These are phyloP conservation scores for Biancaea sappan DNA, from an alignment of 306 rosid species.

Conservation along the genomic window DNA sequence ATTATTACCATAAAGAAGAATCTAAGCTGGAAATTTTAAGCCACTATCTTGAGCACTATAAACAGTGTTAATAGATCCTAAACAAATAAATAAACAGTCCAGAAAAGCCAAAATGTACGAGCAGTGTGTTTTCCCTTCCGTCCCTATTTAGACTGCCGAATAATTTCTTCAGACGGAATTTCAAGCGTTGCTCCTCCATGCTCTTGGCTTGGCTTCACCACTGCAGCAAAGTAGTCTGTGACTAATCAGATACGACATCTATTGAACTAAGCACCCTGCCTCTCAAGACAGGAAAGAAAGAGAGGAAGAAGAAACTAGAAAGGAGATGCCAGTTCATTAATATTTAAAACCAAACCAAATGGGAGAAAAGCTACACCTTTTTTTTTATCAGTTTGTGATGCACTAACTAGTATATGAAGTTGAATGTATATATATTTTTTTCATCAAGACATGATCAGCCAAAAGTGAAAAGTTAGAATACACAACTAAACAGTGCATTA, in stretches of 20 bases:
- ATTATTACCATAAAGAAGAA: slow-evolving; percentile 26
- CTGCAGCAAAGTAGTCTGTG: slow-evolving; percentile 47
- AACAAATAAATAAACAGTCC: slow-evolving; percentile 27
- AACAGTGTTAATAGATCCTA: slow-evolving; percentile 27
- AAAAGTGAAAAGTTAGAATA: not conserved
- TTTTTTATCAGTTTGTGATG: not conserved
- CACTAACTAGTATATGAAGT: not conserved
- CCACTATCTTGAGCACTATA: slow-evolving; percentile 8
- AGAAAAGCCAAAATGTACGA: slow-evolving; percentile 1
- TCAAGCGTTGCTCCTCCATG: slow-evolving; percentile 95
- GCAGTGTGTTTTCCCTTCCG: slow-evolving; percentile 18
- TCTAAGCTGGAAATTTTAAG: slow-evolving; percentile 24
- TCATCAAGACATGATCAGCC: not conserved
- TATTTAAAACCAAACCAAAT: not conserved
- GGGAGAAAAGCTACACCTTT: not conserved
- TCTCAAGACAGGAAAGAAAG: not conserved
- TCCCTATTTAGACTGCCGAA: slow-evolving; percentile 34
- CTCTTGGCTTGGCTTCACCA: slow-evolving; percentile 71
- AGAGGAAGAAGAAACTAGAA: not conserved
- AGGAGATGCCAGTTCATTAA: not conserved
- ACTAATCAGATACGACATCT: not conserved
- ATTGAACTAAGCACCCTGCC: not conserved
- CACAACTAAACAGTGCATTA: not conserved
- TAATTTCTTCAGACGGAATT: slow-evolving; percentile 73
- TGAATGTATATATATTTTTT: not conserved